Evolutionary conservation across 306 rosid genomes (phyloP).

Genomic region (Leucaena leucocephala): DNA sequence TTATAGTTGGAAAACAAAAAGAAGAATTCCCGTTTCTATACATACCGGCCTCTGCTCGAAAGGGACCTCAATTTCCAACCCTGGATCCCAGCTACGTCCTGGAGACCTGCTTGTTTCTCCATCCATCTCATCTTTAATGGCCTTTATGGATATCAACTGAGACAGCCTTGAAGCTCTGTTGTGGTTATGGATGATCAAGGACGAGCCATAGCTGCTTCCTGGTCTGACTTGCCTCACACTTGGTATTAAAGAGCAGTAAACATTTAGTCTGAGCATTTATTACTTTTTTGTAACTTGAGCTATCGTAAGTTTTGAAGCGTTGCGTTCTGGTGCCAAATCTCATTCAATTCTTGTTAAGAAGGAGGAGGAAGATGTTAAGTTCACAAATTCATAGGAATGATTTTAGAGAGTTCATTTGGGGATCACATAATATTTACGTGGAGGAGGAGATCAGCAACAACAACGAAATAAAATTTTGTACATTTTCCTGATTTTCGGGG

Average conservation of each 20-base stretch:
- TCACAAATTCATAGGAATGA: conserved; percentile 12
- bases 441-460: conserved; percentile 47
- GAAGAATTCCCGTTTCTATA: conserved; percentile 5
- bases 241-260: conserved; percentile 66
- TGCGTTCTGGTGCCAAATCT: conserved; percentile 19
- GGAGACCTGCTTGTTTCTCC: conserved; percentile 76
- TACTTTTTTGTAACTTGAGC: conserved; percentile 36
- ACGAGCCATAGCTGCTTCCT: conserved; percentile 45
- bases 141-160: conserved; percentile 53
- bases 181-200: conserved; percentile 52
- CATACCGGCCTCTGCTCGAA: conserved; percentile 94
- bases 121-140: conserved; percentile 68
- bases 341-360: conserved; percentile 27
- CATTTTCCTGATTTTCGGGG: conserved; percentile 33
- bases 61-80: conserved; percentile 86
- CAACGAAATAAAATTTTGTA: background rate
- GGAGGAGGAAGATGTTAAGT: conserved; percentile 30
- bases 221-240: conserved; percentile 50
- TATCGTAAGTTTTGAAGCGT: conserved; percentile 12
- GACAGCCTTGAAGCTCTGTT: conserved; percentile 41
- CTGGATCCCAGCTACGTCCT: conserved; percentile 87
- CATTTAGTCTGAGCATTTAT: conserved; percentile 68
- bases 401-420: conserved; percentile 32
- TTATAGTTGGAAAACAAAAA: background rate
- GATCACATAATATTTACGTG: conserved; percentile 64